These are phyloP conservation scores for Ophiostoma ips DNA, from an alignment of 2,329 filamentous ascomycete genomes.

Conservation along the genomic window DNA sequence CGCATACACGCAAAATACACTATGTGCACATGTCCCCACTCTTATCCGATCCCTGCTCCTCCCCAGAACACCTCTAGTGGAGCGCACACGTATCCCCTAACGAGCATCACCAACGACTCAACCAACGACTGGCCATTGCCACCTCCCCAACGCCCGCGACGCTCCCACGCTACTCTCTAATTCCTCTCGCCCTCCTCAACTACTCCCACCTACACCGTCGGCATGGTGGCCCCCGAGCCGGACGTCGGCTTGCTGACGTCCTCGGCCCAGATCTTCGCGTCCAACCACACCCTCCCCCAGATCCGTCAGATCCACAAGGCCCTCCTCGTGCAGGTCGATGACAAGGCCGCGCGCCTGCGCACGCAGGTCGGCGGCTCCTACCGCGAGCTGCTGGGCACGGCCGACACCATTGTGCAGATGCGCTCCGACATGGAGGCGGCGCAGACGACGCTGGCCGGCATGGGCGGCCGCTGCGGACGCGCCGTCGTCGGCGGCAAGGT, in stretches of 20 bases:
- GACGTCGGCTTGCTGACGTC: conserved; percentile 35
- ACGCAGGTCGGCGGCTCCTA: conserved; percentile 57
- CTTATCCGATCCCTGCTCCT: too few species aligned
- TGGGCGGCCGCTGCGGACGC: conserved; percentile 68
- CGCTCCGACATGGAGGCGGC: conserved; percentile 61
- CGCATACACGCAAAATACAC: too few species aligned
- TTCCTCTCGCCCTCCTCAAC: too few species aligned
- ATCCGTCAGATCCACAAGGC: conserved; percentile 48
- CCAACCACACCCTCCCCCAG: conserved; percentile 45
- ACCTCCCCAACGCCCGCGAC: neutral
- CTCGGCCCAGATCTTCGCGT: conserved; percentile 39
- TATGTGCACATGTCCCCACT: too few species aligned
- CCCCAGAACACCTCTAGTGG: neutral
- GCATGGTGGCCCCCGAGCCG: conserved; percentile 22
- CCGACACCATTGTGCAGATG: conserved; percentile 89
- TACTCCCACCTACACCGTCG: neutral
- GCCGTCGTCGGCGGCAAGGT: conserved; percentile 53
- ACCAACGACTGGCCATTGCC: neutral
- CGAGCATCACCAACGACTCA: too few species aligned
- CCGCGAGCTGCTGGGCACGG: conserved; percentile 78
- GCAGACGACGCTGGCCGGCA: conserved; percentile 54
- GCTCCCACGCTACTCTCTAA: too few species aligned
- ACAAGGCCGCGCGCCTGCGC: conserved; percentile 47
- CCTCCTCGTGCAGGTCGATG: conserved; percentile 45
- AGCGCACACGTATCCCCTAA: conserved; percentile 6